Conservation (phyloP, 148 eudicot species). For the Vaccinium corymbosum region DNA sequence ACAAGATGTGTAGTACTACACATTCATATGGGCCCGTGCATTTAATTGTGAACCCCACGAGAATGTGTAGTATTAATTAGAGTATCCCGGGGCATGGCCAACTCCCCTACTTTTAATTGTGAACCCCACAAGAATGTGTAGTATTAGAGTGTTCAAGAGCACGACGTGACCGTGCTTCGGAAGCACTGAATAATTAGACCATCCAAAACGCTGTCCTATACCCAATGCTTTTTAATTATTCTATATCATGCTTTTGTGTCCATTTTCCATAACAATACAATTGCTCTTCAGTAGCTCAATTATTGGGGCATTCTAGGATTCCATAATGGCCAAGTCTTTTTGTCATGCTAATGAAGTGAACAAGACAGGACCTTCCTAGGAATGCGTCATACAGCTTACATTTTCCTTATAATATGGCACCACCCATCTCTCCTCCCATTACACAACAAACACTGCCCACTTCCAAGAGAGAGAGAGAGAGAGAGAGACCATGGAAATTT, state of each 20-base stretch:
- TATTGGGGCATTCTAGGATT: neutral
- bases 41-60: too few relatives aligned
- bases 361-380: neutral
- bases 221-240: too few relatives aligned
- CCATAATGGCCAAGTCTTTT: neutral
- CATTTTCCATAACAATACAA: neutral
- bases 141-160: too few relatives aligned
- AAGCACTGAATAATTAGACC: too few relatives aligned
- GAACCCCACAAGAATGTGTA: too few relatives aligned
- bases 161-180: too few relatives aligned
- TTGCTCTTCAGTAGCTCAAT: neutral
- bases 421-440: neutral
- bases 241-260: neutral
- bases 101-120: too few relatives aligned
- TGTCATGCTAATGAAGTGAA: neutral
- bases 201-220: too few relatives aligned
- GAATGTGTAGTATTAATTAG: too few relatives aligned
- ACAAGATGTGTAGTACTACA: too few relatives aligned
- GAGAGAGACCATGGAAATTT: constrained; percentile 9
- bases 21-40: too few relatives aligned
- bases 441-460: neutral
- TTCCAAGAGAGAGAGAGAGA: constrained; percentile 1
- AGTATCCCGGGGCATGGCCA: too few relatives aligned
- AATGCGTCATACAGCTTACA: neutral
- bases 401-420: neutral